Conservation (phyloP, 805 yeast species). For the Nakazawaea pomicola region DNA sequence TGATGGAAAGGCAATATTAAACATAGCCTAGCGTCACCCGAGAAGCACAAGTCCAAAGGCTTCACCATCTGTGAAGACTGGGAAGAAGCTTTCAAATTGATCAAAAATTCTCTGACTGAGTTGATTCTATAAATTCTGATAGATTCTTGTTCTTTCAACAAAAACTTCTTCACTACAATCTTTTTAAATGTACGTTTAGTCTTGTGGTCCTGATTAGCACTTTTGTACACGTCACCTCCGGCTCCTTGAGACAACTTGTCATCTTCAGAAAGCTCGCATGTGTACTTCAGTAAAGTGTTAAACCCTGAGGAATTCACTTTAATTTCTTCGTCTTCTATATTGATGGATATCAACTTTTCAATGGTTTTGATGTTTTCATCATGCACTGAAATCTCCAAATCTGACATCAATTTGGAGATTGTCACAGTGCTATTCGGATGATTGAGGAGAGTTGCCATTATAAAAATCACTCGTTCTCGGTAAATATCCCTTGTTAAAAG, state of each 20-base stretch:
- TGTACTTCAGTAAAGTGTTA: too few species aligned
- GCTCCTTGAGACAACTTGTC: conserved; percentile 10
- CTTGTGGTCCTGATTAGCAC: conserved; percentile 5
- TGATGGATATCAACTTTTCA: too few species aligned
- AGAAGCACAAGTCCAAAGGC: conserved; percentile 8
- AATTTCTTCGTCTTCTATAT: too few species aligned
- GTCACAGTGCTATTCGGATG: too few species aligned
- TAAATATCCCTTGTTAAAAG: too few species aligned
- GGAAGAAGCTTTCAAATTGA: conserved; percentile 5
- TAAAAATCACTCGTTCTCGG: too few species aligned
- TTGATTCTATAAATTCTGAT: conserved; percentile 3
- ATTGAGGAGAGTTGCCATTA: too few species aligned
- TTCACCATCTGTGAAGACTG: conserved; percentile 1
- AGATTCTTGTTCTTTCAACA: neutral
- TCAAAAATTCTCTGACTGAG: conserved; percentile 6
- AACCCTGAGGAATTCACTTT: too few species aligned
- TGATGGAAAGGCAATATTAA: conserved; percentile 38
- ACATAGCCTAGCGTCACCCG: conserved; percentile 19
- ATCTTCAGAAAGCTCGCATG: too few species aligned
- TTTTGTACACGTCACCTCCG: conserved; percentile 8
- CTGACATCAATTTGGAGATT: too few species aligned
- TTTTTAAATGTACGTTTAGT: neutral
- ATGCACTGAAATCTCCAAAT: too few species aligned
- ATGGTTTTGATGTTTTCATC: too few species aligned
- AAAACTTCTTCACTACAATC: conserved; percentile 6